phyloP scores from a whole-genome alignment of 2,329 filamentous ascomycete genomes.

The Aspergillus luchuensis region DNA sequence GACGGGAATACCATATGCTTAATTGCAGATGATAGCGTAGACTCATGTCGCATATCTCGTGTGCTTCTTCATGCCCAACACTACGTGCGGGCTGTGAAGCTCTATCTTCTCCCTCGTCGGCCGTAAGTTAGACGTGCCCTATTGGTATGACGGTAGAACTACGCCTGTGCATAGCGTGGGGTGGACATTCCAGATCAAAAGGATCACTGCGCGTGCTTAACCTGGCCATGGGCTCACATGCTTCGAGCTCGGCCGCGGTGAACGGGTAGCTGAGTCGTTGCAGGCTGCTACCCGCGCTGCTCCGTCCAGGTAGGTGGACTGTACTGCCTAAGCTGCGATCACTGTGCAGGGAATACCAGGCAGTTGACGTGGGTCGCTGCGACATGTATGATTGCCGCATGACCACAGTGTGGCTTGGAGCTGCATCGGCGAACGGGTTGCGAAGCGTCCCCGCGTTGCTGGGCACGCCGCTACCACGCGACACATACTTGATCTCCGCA shows the following conservation, averaged over 20 bases:
- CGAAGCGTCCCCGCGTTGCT: background rate
- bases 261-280: conserved; percentile 19
- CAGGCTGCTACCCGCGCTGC: conserved; percentile 26
- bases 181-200: conserved; percentile 37
- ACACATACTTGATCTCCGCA: conserved; percentile 1
- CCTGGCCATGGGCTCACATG: conserved; percentile 5
- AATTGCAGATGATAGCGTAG: too few species aligned
- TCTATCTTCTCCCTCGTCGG: background rate
- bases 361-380: background rate
- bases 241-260: conserved; percentile 10
- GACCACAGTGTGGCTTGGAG: background rate
- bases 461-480: background rate
- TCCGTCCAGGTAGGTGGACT: conserved; percentile 31
- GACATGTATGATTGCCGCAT: background rate
- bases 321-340: conserved; percentile 32
- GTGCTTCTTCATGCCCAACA: too few species aligned
- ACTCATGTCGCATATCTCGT: too few species aligned
- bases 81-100: too few species aligned
- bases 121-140: background rate
- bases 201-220: conserved; percentile 37
- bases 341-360: conserved; percentile 19
- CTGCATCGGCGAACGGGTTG: conserved; percentile 11
- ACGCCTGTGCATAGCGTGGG: conserved; percentile 35
- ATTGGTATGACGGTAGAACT: conserved; percentile 14
- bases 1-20: too few species aligned